phyloP scores from a whole-genome alignment of 176 grass and related monocot genomes.

The Avena eriantha region DNA sequence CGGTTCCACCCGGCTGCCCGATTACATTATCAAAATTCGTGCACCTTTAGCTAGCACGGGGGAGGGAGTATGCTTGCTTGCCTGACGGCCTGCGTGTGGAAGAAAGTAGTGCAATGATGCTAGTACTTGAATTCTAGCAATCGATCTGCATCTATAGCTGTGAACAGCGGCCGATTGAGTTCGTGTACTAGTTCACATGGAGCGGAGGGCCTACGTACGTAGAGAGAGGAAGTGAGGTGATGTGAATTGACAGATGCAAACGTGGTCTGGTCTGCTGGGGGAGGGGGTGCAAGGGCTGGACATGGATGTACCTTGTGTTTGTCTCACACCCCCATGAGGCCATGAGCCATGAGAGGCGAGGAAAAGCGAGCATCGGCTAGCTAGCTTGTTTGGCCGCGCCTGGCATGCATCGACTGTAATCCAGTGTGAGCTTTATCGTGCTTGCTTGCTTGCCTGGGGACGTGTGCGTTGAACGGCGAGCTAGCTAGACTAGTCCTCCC shows the following conservation, averaged over 20 bases:
- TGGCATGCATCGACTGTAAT: conserved; percentile 3
- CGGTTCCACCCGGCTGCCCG: too few relatives aligned
- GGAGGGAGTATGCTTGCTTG: background rate
- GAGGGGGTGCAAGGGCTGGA: background rate
- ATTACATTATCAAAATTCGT: background rate
- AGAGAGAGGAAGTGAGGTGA: conserved; percentile 16
- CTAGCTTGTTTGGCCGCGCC: conserved; percentile 24
- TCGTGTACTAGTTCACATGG: background rate
- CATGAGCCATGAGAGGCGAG: background rate
- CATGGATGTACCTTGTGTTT: conserved; percentile 27
- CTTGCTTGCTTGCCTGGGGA: background rate
- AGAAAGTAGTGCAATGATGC: background rate
- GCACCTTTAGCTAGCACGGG: conserved; percentile 21
- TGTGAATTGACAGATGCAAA: conserved; percentile 42
- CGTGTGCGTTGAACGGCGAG: background rate
- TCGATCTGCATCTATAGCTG: background rate
- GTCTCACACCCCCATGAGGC: background rate
- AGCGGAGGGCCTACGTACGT: conserved; percentile 17
- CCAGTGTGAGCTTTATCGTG: background rate
- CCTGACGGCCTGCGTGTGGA: background rate
- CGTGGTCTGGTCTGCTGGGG: background rate
- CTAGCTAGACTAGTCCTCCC: background rate
- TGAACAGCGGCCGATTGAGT: conserved; percentile 14
- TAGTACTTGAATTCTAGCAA: background rate
- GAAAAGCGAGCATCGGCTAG: background rate